Evolutionary conservation across 1,139 yeast species (phyloP).

Genomic region (Waltiozyma sp.): DNA sequence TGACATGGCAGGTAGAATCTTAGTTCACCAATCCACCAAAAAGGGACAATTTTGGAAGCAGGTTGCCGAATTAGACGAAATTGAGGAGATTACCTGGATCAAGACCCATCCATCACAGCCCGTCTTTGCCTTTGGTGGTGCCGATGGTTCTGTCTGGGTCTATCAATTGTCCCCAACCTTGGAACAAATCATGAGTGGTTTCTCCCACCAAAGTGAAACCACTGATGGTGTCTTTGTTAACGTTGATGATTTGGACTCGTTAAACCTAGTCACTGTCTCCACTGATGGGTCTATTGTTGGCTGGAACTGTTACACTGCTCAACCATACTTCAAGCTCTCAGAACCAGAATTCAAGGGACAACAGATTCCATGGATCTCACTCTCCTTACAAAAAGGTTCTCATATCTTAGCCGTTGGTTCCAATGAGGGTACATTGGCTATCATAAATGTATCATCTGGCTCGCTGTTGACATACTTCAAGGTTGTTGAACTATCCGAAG

Average conservation of each 20-base stretch:
- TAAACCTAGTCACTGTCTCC: constrained; percentile 66
- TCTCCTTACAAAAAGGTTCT: constrained; percentile 33
- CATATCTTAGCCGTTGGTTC: constrained; percentile 60
- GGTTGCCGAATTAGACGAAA: constrained; percentile 68
- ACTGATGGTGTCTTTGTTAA: constrained; percentile 67
- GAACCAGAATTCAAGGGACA: constrained; percentile 59
- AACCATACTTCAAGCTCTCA: constrained; percentile 49
- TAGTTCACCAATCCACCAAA: constrained; percentile 59
- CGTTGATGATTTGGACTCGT: constrained; percentile 47
- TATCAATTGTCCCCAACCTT: constrained; percentile 57
- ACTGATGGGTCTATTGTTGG: constrained; percentile 80
- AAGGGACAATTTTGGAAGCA: constrained; percentile 77
- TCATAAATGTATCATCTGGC: constrained; percentile 68
- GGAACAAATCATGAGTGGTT: constrained; percentile 70
- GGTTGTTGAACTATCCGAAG: constrained; percentile 53
- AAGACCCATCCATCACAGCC: constrained; percentile 66
- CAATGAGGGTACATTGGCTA: constrained; percentile 73
- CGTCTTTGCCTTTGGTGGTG: constrained; percentile 87
- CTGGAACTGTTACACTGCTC: constrained; percentile 84
- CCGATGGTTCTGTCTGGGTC: constrained; percentile 92
- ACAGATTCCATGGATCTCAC: constrained; percentile 81
- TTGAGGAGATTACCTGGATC: constrained; percentile 77
- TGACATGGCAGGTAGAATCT: constrained; percentile 85
- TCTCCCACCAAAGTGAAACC: constrained; percentile 69
- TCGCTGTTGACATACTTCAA: constrained; percentile 48